Conservation (phyloP, 805 yeast species). For the Candida adriatica region DNA sequence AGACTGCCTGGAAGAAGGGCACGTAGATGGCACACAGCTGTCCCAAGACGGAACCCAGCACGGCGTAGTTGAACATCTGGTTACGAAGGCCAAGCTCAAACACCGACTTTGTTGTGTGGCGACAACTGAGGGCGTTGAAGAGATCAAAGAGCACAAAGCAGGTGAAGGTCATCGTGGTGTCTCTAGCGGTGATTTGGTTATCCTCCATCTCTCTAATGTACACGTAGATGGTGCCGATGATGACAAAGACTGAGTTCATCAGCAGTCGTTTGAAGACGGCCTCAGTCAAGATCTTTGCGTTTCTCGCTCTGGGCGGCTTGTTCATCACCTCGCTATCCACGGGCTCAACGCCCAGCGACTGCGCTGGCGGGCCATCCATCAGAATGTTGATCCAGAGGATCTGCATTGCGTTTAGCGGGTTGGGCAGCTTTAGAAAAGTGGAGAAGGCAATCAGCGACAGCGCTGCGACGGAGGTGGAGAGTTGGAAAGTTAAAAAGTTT, state of each 20-base stretch:
- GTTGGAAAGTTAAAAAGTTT: slow-evolving; percentile 89
- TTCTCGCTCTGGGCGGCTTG: slow-evolving; percentile 89
- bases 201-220: slow-evolving; percentile 85
- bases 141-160: slow-evolving; percentile 93
- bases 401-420: slow-evolving; percentile 97
- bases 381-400: slow-evolving; percentile 94
- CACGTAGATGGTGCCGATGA: slow-evolving; percentile 85
- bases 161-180: slow-evolving; percentile 98
- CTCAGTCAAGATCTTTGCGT: slow-evolving; percentile 74
- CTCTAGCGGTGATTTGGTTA: slow-evolving; percentile 79
- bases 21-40: slow-evolving; percentile 90
- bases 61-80: slow-evolving; percentile 90
- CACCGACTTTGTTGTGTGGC: slow-evolving; percentile 79
- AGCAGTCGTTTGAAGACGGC: slow-evolving; percentile 65
- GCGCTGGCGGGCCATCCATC: slow-evolving; percentile 99
- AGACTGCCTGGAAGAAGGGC: slow-evolving; percentile 86
- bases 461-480: slow-evolving; percentile 95
- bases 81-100: slow-evolving; percentile 77
- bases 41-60: slow-evolving; percentile 79
- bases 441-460: slow-evolving; percentile 81
- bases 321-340: slow-evolving; percentile 94
- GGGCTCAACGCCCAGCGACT: slow-evolving; percentile 94
- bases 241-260: slow-evolving; percentile 64
- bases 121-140: slow-evolving; percentile 93
- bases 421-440: slow-evolving; percentile 81